Evolutionary conservation across 176 grass and related monocot genomes (phyloP), one percentile per base, ranked within the genome.

Genomic region (Ensete ventricosum): DNA sequence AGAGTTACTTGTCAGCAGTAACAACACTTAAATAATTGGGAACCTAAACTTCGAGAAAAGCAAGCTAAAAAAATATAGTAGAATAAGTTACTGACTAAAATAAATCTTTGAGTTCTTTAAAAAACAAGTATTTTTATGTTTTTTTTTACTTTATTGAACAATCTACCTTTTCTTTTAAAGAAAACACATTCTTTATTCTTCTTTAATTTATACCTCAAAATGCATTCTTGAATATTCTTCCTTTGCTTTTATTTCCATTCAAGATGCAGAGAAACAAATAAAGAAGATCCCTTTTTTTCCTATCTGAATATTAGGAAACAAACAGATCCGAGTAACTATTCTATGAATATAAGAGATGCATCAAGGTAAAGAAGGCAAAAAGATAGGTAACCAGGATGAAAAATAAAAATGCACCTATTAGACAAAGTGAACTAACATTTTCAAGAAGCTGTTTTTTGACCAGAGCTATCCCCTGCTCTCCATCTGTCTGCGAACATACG

Each of bases 401-500:
- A 60, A 60, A 50, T 20, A 29, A 17, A 63, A 62, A 25, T 14
- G 8, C 20, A 25, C 19, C 11, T 19, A 43, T 14, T 60, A 51
- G 24, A 71, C 11, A 70, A 62, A 52, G 50, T 77, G 49, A 20
- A 89, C 90, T 73, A 62, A 91, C 95, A 89, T 94, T 91, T 88
- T 94, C 90, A 87, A 89, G 80, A 74, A 98, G 76, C 75, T 89
- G 81, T 59, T 76, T 91, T 86, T 99, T 94, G 78, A 89, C 71
- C 79, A 83, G 88, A 82, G 87, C 54, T 69, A 94, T 76, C 2
- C 82, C 95, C 64, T 87, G 82, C 81, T 99, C 86, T 74, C 95
- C 82, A 81, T 94, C 90, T 81, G 83, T 83, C 52, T 93, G 52
- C 21, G 88, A 91, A 22, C 84, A 87, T 80, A 87, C 78, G 59